Evolutionary conservation across 1,284 basidiomycete genomes (phyloP), one percentile per base, ranked within the genome.

Genomic region (Pholiota adiposa): DNA sequence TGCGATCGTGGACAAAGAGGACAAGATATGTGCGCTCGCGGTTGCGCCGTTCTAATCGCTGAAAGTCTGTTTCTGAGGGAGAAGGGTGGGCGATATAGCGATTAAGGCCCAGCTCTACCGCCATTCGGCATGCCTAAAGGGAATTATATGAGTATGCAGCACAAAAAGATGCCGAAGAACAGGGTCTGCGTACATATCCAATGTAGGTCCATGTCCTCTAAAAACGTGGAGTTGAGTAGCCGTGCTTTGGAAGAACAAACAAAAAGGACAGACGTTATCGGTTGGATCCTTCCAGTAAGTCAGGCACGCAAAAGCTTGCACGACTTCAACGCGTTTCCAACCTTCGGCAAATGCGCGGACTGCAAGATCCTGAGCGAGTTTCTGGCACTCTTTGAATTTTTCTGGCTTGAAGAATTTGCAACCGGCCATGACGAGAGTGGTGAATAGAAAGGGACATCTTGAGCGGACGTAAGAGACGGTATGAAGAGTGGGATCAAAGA

Each of bases 281-380:
- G 92, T 86, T 36, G 89, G 88, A 69, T 93, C 92, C 73, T 85
- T 90, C 93, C 93, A 95, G 71, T 94, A 94, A 36, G 89, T 92
- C 58, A 94, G 78, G 65, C 92, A 90, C 7, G 90, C 87, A 71
- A 93, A 90, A 27, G 92, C 90, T 73, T 95, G 93, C 2, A 92
- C 86, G 18, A 93, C 85, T 71, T 94, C 93, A 46, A 95, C 85
- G 57, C 85, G 80, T 70, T 92, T 91, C 82, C 85, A 87, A 23
- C 80, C 82, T 63, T 93, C 89, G 12, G 84, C 81, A 67, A 94
- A 94, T 1, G 91, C 89, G 57, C 83, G 83, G n/a, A 89, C 77
- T 7, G 88, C 86, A 67, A 89, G 83, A 55, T 88, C 87, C 62
- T 90, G 83, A 21, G 86, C 88, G 25, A 92, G 79, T 63, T 84